These are phyloP conservation scores for Golubevia pallescens DNA, from an alignment of 1,284 basidiomycete species.

Conservation along the genomic window DNA sequence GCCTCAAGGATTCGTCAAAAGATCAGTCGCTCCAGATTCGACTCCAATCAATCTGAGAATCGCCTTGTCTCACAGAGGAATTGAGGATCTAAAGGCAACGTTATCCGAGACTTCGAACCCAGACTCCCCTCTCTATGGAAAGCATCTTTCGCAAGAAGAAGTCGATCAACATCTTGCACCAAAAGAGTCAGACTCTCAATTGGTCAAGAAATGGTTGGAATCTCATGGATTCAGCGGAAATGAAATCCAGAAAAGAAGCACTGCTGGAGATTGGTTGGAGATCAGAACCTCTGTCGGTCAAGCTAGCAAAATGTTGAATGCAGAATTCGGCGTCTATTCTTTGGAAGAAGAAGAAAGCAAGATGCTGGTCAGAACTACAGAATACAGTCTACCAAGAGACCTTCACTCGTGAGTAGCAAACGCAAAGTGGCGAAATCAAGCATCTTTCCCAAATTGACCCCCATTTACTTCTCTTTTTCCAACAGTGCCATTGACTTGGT, in stretches of 20 bases:
- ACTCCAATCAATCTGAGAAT: not conserved
- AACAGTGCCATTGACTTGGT: not conserved
- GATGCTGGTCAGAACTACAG: conserved; percentile 16
- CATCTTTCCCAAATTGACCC: not conserved
- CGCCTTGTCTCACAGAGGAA: not conserved
- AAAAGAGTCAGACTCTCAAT: conserved; percentile 14
- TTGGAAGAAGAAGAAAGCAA: not conserved
- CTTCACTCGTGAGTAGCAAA: not conserved
- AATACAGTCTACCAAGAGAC: conserved; percentile 33
- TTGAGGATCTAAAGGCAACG: not conserved
- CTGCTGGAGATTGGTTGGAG: conserved; percentile 32
- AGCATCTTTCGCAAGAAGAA: conserved; percentile 32
- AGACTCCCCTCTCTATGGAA: conserved; percentile 34
- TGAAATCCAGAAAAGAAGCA: conserved; percentile 20
- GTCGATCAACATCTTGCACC: conserved; percentile 35
- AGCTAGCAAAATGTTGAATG: conserved; percentile 39
- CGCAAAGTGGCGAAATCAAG: not conserved
- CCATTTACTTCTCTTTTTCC: not conserved
- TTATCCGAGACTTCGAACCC: conserved; percentile 27
- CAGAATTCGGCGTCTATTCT: conserved; percentile 35
- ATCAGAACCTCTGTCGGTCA: conserved; percentile 31
- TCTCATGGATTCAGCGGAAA: conserved; percentile 22
- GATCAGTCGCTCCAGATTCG: not conserved
- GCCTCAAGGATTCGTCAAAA: not conserved
- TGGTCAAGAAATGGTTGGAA: conserved; percentile 42